phyloP scores from a whole-genome alignment of 169 alveolate species.

The Fabrea salina region DNA sequence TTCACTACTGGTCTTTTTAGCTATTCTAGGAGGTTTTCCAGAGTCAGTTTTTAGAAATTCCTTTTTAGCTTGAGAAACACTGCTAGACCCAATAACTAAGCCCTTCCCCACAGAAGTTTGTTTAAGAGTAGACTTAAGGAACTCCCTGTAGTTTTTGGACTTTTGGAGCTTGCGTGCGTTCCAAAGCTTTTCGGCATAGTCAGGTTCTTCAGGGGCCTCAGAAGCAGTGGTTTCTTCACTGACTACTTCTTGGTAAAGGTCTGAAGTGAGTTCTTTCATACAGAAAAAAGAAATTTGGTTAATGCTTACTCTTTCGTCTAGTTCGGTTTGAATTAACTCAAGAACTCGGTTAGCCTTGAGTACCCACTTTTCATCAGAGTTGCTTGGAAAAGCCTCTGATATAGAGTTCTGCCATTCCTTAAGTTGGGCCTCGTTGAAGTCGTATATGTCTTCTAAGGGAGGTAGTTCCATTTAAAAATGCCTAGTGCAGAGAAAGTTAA shows the following conservation, averaged over 20 bases:
- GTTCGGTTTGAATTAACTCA: slow-evolving; percentile 23
- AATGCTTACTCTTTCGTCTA: slow-evolving; percentile 22
- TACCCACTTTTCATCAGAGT: background rate
- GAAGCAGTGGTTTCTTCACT: background rate
- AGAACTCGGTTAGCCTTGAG: background rate
- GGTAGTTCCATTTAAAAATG: slow-evolving; percentile 23
- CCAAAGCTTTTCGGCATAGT: slow-evolving; percentile 17
- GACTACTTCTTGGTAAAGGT: slow-evolving; percentile 14
- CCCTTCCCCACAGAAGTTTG: background rate
- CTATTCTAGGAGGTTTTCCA: too few species aligned
- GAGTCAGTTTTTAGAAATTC: too few species aligned
- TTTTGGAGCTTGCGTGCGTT: background rate
- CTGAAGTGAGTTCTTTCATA: slow-evolving; percentile 20
- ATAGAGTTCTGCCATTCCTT: background rate
- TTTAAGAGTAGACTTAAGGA: slow-evolving; percentile 3
- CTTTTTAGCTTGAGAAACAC: slow-evolving; percentile 1
- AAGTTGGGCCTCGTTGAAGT: slow-evolving; percentile 20
- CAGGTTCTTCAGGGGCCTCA: background rate
- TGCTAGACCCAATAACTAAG: slow-evolving; percentile 18
- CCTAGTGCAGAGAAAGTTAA: background rate
- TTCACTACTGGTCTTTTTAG: too few species aligned
- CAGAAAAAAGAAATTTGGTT: slow-evolving; percentile 25
- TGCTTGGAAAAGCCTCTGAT: background rate
- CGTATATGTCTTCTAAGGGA: slow-evolving; percentile 30
- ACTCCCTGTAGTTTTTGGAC: background rate